Evolutionary conservation across 805 yeast genomes (phyloP), one percentile per base, ranked within the genome.

Genomic region (Suhomyces vadensis): DNA sequence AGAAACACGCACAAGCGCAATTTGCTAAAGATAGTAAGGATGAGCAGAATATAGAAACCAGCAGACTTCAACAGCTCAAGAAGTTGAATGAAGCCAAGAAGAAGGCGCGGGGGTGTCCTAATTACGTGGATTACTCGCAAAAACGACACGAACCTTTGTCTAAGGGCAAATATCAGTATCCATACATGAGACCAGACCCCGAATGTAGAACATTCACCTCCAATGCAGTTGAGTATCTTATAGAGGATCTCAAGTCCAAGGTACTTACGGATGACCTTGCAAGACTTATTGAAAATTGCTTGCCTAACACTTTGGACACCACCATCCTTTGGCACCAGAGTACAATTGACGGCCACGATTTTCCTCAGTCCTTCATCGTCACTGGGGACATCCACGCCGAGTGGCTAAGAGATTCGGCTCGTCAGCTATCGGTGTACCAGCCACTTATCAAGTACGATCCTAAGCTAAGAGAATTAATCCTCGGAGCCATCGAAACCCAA

Each of bases 341-440:
- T 7, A 24, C 44, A 2, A 51, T 57, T 3, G 54, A 52, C 10
- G 31, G 39, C 43, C 47, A 38, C 1, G 49, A 45, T 9, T 17
- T 24, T 16, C 65, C 90, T 0, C 78, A 81, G 49, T 73, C 95
- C 0, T 89, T 89, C 63, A 78, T 89, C 1, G 92, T 88, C 24
- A 89, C 97, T 0, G 97, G 97, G 7, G 97, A 89, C 58, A 89
- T 89, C 44, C 90, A 87, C 60, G 96, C 96, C 2, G 96, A 89
- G 63, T 89, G 97, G 97, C 67, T 89, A 39, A 67, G 97, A 42
- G 97, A 89, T 62, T 82, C 95, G 1, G 87, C 95, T 0, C 71
- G 94, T 53, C 97, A 89, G 58, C 65, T 89, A 38, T 77, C 87
- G 3, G 87, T 86, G 2, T 90, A 88, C 61, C 82, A 83, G 54